A percentile compares a stretch with the other conserved stretches of the same genome.
Conservation (phyloP, 805 yeast genomes). For the Lachancea cidri region DNA sequence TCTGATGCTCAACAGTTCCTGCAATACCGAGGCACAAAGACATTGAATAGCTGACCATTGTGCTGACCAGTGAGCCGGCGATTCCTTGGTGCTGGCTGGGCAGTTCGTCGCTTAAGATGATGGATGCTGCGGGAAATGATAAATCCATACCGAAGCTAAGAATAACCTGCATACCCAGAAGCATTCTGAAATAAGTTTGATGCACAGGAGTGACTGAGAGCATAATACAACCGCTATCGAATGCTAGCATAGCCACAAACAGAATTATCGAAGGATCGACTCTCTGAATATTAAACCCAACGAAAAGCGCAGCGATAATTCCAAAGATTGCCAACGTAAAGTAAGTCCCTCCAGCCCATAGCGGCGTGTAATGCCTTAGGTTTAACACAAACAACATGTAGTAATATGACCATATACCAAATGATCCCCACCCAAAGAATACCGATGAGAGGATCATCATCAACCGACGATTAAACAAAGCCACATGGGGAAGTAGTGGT, state of each 20-base stretch:
- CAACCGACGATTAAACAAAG: slow-evolving; percentile 39
- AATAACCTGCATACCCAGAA: slow-evolving; percentile 51
- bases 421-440: slow-evolving; percentile 70
- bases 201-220: slow-evolving; percentile 51
- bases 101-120: slow-evolving; percentile 52
- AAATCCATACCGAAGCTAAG: slow-evolving; percentile 73
- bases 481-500: slow-evolving; percentile 52
- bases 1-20: slow-evolving; percentile 54
- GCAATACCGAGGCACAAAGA: slow-evolving; percentile 68
- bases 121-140: slow-evolving; percentile 70
- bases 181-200: slow-evolving; percentile 55
- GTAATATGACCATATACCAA: slow-evolving; percentile 70
- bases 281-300: slow-evolving; percentile 43
- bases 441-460: slow-evolving; percentile 46
- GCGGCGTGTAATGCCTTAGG: slow-evolving; percentile 43
- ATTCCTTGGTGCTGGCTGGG: slow-evolving; percentile 68
- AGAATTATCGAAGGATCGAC: slow-evolving; percentile 48
- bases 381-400: slow-evolving; percentile 48
- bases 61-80: slow-evolving; percentile 69
- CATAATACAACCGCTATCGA: slow-evolving; percentile 49
- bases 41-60: slow-evolving; percentile 67
- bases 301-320: slow-evolving; percentile 46
- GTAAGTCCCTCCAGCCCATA: slow-evolving; percentile 44
- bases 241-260: slow-evolving; percentile 46
- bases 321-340: slow-evolving; percentile 50